Percentiles rank a stretch among this genome's conserved stretches.
phyloP scores from a whole-genome alignment of 2,329 filamentous ascomycete genomes.

The Talaromyces islandicus region DNA sequence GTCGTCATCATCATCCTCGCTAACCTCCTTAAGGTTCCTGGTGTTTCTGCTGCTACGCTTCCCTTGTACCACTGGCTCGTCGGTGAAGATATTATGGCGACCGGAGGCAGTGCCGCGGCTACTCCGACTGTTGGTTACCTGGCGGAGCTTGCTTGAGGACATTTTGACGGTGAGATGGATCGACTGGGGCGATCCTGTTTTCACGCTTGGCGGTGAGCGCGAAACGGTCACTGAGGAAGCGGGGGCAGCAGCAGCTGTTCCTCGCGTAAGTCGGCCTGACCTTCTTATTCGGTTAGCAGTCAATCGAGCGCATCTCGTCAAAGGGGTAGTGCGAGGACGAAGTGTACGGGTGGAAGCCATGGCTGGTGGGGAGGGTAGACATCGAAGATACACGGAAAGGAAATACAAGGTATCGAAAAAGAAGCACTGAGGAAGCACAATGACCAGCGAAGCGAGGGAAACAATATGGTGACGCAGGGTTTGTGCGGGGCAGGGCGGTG shows the following conservation, averaged over 20 bases:
- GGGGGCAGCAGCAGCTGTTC: slow-evolving; percentile 20
- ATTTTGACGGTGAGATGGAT: slow-evolving; percentile 46
- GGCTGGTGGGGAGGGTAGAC: slow-evolving; percentile 4
- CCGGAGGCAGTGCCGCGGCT: slow-evolving; percentile 11
- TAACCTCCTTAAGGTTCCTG: slow-evolving; percentile 39
- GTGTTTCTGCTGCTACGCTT: slow-evolving; percentile 41
- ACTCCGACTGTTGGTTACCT: slow-evolving; percentile 32
- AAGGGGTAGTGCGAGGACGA: slow-evolving; percentile 27
- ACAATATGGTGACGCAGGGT: slow-evolving; percentile 1
- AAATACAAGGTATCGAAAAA: neutral
- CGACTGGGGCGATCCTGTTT: slow-evolving; percentile 33
- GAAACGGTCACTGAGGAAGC: slow-evolving; percentile 30
- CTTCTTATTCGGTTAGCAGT: slow-evolving; percentile 33
- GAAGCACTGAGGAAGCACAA: neutral
- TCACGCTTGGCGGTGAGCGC: slow-evolving; percentile 26
- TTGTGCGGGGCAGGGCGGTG: slow-evolving; percentile 7
- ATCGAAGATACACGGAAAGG: neutral
- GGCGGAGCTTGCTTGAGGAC: slow-evolving; percentile 44
- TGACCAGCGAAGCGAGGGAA: neutral
- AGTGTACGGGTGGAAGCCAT: slow-evolving; percentile 36
- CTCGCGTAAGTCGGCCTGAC: slow-evolving; percentile 29
- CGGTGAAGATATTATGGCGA: slow-evolving; percentile 37
- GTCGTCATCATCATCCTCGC: slow-evolving; percentile 43
- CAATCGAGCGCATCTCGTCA: slow-evolving; percentile 20
- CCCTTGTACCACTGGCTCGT: slow-evolving; percentile 40